These are phyloP conservation scores for Mortierella sp. DNA, from an alignment of 371 early-diverging fungal genomes.

Conservation along the genomic window DNA sequence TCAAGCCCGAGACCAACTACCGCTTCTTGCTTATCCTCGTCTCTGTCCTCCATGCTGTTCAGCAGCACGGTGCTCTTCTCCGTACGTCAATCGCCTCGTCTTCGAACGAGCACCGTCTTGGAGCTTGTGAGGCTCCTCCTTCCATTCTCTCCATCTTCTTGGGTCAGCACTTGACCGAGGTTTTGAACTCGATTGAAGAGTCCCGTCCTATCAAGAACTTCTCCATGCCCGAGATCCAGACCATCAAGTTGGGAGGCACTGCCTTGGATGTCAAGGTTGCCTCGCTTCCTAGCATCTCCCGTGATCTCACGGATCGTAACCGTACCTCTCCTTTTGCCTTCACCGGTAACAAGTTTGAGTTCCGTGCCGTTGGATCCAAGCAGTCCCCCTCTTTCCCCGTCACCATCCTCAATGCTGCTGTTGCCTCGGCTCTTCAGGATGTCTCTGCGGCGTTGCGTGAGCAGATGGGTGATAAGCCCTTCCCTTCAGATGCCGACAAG, in stretches of 20 bases:
- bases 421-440: slow-evolving; percentile 84
- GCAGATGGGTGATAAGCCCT: slow-evolving; percentile 82
- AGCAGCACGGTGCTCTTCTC: slow-evolving; percentile 90
- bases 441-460: slow-evolving; percentile 78
- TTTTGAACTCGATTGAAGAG: slow-evolving; percentile 91
- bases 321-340: slow-evolving; percentile 99
- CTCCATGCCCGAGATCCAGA: slow-evolving; percentile 84
- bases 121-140: slow-evolving; percentile 98
- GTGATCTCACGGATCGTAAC: slow-evolving; percentile 98
- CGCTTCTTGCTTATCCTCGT: slow-evolving; percentile 95
- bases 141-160: slow-evolving; percentile 96
- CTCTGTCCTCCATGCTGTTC: slow-evolving; percentile 89
- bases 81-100: slow-evolving; percentile 93
- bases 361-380: slow-evolving; percentile 99
- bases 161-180: slow-evolving; percentile 95
- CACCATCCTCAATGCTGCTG: slow-evolving; percentile 92
- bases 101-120: slow-evolving; percentile 97
- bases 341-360: slow-evolving; percentile 99
- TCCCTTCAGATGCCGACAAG: slow-evolving; percentile 88
- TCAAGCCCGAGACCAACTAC: slow-evolving; percentile 94
- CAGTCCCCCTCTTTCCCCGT: slow-evolving; percentile 97
- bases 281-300: slow-evolving; percentile 89
- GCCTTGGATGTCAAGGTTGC: slow-evolving; percentile 95
- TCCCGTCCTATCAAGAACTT: slow-evolving; percentile 85
- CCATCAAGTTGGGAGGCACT: slow-evolving; percentile 95